phyloP scores from a whole-genome alignment of 495 filamentous ascomycete genomes.

The Trichoderma parareesei region DNA sequence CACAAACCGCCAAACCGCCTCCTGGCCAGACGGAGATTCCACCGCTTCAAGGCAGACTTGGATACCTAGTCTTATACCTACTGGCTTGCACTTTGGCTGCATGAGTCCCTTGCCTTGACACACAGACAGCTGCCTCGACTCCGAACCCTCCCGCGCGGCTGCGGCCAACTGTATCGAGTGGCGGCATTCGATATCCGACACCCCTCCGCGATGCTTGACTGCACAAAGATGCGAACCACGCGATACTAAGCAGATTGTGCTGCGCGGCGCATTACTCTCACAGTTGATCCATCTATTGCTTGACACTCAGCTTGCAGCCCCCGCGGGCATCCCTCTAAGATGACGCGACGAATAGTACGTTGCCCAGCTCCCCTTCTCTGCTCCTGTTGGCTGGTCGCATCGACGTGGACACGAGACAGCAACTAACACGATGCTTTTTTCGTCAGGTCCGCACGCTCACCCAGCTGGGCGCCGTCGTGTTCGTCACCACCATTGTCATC shows the following conservation, averaged over 20 bases:
- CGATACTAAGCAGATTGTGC: not conserved
- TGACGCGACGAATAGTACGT: conserved; percentile 40
- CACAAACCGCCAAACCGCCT: not conserved
- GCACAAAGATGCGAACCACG: not conserved
- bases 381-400: not conserved
- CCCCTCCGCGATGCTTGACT: not conserved
- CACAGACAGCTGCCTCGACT: too few relatives aligned
- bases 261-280: not conserved
- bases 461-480: conserved; percentile 63
- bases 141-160: too few relatives aligned
- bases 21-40: not conserved
- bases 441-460: conserved; percentile 69
- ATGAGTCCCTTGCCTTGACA: too few relatives aligned
- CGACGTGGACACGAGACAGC: not conserved
- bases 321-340: conserved; percentile 14
- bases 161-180: not conserved
- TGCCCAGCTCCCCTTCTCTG: not conserved
- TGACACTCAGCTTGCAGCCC: not conserved
- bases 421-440: not conserved
- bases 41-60: too few relatives aligned
- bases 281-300: not conserved
- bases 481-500: conserved; percentile 58
- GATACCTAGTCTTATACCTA: too few relatives aligned
- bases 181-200: not conserved
- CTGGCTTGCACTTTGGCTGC: too few relatives aligned